Evolutionary conservation across 768 basidiomycete genomes (phyloP).

Genomic region (Naematelia encephala): DNA sequence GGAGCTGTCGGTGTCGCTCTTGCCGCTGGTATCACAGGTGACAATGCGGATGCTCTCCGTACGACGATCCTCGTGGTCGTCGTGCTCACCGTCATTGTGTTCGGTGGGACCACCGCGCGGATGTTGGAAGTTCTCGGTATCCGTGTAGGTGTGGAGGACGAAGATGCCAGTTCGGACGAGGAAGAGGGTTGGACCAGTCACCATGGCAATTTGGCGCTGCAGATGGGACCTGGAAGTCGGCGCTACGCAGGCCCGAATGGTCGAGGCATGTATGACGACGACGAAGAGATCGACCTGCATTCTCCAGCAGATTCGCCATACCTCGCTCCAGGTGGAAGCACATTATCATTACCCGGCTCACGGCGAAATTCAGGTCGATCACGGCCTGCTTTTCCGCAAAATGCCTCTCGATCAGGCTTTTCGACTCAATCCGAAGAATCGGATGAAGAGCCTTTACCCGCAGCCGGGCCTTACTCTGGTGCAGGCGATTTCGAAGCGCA

Average conservation of each 20-base stretch:
- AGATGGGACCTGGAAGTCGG: conserved; percentile 41
- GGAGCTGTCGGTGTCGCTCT: conserved; percentile 98
- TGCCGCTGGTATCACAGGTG: conserved; percentile 92
- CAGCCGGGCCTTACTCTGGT: conserved; percentile 21
- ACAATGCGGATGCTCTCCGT: conserved; percentile 81
- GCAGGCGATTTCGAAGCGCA: conserved; percentile 17
- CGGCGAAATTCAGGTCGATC: neutral
- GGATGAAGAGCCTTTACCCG: conserved; percentile 40
- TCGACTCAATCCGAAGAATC: conserved; percentile 40
- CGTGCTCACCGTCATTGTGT: conserved; percentile 86
- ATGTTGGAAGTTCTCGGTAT: conserved; percentile 99
- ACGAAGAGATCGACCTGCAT: conserved; percentile 28
- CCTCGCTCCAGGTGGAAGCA: neutral
- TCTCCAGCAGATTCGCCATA: conserved; percentile 43
- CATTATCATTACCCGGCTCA: neutral
- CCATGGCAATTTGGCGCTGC: conserved; percentile 36
- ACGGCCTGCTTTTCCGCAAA: conserved; percentile 11
- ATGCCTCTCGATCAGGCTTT: conserved; percentile 34
- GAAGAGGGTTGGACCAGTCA: conserved; percentile 51
- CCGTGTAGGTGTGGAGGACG: conserved; percentile 89
- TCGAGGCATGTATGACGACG: conserved; percentile 34
- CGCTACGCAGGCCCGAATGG: conserved; percentile 40
- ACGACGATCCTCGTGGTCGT: conserved; percentile 95
- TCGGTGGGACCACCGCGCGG: conserved; percentile 93
- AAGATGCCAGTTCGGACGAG: conserved; percentile 61